These are phyloP conservation scores for Aureobasidium vineae DNA, from an alignment of 2,329 filamentous ascomycete genomes.

Conservation along the genomic window DNA sequence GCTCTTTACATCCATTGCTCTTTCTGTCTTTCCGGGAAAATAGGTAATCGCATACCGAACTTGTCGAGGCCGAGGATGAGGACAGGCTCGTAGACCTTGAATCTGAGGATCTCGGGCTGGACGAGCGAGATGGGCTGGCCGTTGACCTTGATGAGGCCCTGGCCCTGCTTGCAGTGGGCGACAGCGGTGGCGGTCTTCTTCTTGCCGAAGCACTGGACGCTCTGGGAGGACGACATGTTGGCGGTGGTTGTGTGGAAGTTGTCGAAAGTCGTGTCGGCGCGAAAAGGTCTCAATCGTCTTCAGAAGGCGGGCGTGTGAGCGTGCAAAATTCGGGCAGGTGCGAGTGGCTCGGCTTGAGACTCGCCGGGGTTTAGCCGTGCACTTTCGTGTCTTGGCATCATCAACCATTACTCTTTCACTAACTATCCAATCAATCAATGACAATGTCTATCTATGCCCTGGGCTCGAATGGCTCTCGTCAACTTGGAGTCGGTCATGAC, in stretches of 20 bases:
- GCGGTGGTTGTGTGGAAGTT: conserved; percentile 10
- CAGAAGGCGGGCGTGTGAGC: too few species aligned
- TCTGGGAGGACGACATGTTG: conserved; percentile 65
- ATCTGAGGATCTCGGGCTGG: conserved; percentile 94
- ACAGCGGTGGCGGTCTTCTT: conserved; percentile 66
- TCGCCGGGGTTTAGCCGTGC: conserved; percentile 31
- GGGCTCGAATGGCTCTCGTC: conserved; percentile 54
- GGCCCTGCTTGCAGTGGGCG: conserved; percentile 88
- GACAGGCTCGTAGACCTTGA: conserved; percentile 99
- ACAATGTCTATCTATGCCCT: conserved; percentile 43
- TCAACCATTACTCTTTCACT: background rate
- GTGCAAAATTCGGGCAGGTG: conserved; percentile 15
- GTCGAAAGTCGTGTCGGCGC: conserved; percentile 28
- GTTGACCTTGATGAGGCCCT: conserved; percentile 98
- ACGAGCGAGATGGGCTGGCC: conserved; percentile 91
- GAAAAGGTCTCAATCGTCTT: conserved; percentile 1
- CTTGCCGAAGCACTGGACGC: conserved; percentile 96
- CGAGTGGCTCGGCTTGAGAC: conserved; percentile 17
- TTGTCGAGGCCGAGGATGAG: conserved; percentile 97
- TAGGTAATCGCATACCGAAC: conserved; percentile 59
- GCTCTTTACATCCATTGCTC: conserved; percentile 19
- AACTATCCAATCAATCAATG: background rate
- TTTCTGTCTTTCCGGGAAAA: conserved; percentile 13
- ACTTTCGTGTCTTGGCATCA: background rate
- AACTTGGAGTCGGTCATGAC: conserved; percentile 50